These are phyloP conservation scores for Panicum miliaceum DNA, from an alignment of 176 grass and related monocot genomes.

Conservation along the genomic window DNA sequence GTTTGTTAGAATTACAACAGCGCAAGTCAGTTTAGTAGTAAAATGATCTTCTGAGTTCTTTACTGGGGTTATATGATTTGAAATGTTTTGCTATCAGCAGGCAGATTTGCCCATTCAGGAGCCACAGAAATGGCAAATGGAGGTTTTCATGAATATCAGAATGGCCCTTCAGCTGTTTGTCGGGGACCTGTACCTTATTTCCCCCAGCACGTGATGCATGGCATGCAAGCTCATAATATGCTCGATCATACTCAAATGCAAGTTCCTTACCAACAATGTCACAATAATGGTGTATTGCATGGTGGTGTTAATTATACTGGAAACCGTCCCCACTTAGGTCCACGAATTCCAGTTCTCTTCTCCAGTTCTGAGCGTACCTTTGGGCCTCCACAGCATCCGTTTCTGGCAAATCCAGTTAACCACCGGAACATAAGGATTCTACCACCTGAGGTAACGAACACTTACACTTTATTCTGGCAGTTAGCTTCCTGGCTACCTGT, in stretches of 20 bases:
- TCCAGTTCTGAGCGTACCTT: slow-evolving; percentile 52
- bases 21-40: neutral
- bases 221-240: slow-evolving; percentile 61
- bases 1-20: slow-evolving; percentile 14
- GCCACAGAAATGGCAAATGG: slow-evolving; percentile 48
- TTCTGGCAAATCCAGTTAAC: slow-evolving; percentile 56
- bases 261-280: slow-evolving; percentile 55
- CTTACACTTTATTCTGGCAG: slow-evolving; percentile 10
- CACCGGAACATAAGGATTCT: slow-evolving; percentile 52
- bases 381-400: slow-evolving; percentile 49
- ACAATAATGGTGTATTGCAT: slow-evolving; percentile 46
- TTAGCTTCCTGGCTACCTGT: slow-evolving; percentile 10
- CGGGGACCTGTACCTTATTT: slow-evolving; percentile 59
- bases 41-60: slow-evolving; percentile 28
- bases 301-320: slow-evolving; percentile 52
- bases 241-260: slow-evolving; percentile 59
- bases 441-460: slow-evolving; percentile 53
- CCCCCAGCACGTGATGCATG: slow-evolving; percentile 55
- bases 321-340: slow-evolving; percentile 55
- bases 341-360: slow-evolving; percentile 53
- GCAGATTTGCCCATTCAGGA: slow-evolving; percentile 56
- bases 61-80: slow-evolving; percentile 29
- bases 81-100: slow-evolving; percentile 54
- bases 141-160: slow-evolving; percentile 53
- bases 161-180: slow-evolving; percentile 45